Base-by-base conservation (phyloP, 1,139 yeast genomes). In the Nakaseomyces delphensis region DNA sequence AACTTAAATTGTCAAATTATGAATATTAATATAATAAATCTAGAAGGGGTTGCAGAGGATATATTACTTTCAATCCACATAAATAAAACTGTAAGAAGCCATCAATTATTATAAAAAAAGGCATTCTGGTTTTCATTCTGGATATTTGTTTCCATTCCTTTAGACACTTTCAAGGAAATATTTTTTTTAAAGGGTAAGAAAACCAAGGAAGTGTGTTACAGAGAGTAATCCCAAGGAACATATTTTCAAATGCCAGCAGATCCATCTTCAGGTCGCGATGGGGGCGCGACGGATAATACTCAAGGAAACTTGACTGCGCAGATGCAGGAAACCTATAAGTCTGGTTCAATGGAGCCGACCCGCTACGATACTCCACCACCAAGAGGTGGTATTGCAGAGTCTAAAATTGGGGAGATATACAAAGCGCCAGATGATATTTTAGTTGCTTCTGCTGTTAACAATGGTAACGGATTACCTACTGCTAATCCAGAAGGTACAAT, bases 401-500 rank as follows among this genome's bases (percentile, higher is more conserved):
- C 37, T 5, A 33, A 33, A n/a, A 33, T 33, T 13, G 37, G 37
- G 9, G 37, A 33, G 27, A 33, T 33, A 27, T 33, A 33, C 37
- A 20, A 33, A 14, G 27, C 39, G 10, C 39, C 30, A 2, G 39
- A 36, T 23, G 52, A 49, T 19, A 42, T 52, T 10, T 43, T 59
- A 35, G 57, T 57, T 24, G 60, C 60, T 1, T 45, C 58, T 3
- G 43, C 52, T 21, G 53, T 52, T 11, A 48, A 47, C 25, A 48
- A 50, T 31, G 36, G 46, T 2, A 43, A 33, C 10, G 48, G 51
- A 18, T 30, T 57, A 28, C 62, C 61, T 3, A 43, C 43, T 11
- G 59, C 62, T 3, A 56, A 57, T 28, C 37, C 39, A 0, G 46
- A 49, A 20, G 62, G 62, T 6, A 49, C 60, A 4, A 46, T 58